Conservation (phyloP, 371 early-diverging fungal genomes). For the Apophysomyces elegans region DNA sequence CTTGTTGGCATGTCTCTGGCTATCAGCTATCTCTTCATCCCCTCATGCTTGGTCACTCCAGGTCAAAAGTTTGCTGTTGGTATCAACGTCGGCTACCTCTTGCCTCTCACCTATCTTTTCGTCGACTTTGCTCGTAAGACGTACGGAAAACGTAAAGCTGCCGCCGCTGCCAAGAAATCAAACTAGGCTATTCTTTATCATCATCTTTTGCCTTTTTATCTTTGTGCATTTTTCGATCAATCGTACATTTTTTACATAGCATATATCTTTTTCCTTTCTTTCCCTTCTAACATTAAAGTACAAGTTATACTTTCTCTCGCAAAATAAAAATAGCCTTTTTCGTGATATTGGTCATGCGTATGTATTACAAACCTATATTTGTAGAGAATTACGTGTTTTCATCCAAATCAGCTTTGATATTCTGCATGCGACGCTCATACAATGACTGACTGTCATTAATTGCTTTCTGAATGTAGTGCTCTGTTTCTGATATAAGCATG, state of each 20-base stretch:
- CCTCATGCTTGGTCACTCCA: constrained; percentile 65
- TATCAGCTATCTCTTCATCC: constrained; percentile 68
- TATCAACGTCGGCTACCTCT: constrained; percentile 76
- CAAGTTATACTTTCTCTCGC: not conserved
- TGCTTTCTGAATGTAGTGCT: not conserved
- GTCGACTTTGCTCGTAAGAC: constrained; percentile 76
- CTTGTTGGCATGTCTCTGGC: constrained; percentile 77
- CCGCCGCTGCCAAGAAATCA: constrained; percentile 49
- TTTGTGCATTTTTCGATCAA: constrained; percentile 8
- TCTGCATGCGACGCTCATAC: not conserved
- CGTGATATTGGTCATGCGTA: not conserved
- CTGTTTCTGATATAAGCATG: not conserved
- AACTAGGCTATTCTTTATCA: constrained; percentile 33
- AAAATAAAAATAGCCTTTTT: not conserved
- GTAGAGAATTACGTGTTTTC: not conserved
- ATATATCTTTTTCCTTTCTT: not conserved
- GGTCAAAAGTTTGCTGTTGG: constrained; percentile 70
- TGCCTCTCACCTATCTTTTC: constrained; percentile 82
- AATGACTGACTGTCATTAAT: not conserved
- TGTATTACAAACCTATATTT: not conserved
- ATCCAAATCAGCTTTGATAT: not conserved
- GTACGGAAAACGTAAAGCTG: constrained; percentile 55
- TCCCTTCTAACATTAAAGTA: not conserved
- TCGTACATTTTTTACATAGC: constrained; percentile 9
- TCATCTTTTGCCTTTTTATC: not conserved